Percentiles rank a stretch among this genome's conserved stretches.
Evolutionary conservation across 495 filamentous ascomycete genomes (phyloP).

Genomic region (Lentithecium fluviatile): DNA sequence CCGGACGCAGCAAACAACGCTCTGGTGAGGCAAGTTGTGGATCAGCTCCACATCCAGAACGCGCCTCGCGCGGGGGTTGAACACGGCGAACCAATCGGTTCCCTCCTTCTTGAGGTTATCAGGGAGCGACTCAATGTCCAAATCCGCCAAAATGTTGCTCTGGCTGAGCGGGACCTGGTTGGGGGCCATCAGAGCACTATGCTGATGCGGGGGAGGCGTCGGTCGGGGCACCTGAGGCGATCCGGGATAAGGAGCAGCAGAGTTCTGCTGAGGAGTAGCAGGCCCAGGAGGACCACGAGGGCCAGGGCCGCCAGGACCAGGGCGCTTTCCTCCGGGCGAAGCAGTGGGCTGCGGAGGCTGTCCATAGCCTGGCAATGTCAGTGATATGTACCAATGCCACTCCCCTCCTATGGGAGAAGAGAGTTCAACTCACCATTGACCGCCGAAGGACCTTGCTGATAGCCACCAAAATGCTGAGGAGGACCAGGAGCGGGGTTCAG

Average conservation of each 20-base stretch:
- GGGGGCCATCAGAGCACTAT: constrained; percentile 31
- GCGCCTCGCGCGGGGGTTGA: constrained; percentile 44
- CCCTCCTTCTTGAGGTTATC: constrained; percentile 57
- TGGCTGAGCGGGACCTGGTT: constrained; percentile 48
- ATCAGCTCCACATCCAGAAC: constrained; percentile 45
- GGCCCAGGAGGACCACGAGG: constrained; percentile 64
- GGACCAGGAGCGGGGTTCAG: constrained; percentile 42
- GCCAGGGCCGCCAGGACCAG: constrained; percentile 50
- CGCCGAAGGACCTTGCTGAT: constrained; percentile 46
- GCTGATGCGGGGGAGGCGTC: constrained; percentile 62
- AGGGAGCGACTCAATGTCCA: constrained; percentile 81
- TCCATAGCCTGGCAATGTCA: constrained; percentile 26
- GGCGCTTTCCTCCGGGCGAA: constrained; percentile 68
- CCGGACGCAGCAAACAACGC: constrained; percentile 48
- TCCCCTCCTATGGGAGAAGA: background rate
- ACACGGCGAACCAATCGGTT: constrained; percentile 46
- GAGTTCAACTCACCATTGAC: constrained; percentile 23
- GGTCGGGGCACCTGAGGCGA: constrained; percentile 88
- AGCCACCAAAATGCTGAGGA: constrained; percentile 46
- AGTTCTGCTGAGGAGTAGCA: constrained; percentile 86
- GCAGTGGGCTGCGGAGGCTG: constrained; percentile 75
- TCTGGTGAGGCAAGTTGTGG: constrained; percentile 45
- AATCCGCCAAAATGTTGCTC: constrained; percentile 80
- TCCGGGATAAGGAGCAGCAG: constrained; percentile 77
- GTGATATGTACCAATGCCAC: background rate